Percentiles rank a stretch among this genome's conserved stretches.
Evolutionary conservation across 2,329 filamentous ascomycete genomes (phyloP).

Genomic region (Ophiostoma australiae): DNA sequence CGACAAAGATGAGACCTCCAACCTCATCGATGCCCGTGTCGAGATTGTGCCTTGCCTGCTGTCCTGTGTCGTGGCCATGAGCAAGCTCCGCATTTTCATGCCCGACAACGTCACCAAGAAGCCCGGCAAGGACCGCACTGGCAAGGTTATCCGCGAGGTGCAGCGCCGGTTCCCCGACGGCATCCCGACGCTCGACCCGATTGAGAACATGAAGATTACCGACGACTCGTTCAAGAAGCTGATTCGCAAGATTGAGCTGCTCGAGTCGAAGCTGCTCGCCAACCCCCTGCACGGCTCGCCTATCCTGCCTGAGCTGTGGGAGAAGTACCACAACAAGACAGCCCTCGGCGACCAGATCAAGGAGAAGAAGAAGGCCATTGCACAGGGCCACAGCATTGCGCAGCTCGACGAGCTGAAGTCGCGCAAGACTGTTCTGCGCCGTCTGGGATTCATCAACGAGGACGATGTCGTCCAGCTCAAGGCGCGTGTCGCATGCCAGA

Average conservation of each 20-base stretch:
- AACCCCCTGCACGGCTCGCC: constrained; percentile 92
- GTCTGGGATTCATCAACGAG: constrained; percentile 93
- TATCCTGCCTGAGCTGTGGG: constrained; percentile 75
- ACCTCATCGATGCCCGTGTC: constrained; percentile 46
- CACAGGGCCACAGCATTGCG: constrained; percentile 77
- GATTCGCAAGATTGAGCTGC: constrained; percentile 90
- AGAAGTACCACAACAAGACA: constrained; percentile 79
- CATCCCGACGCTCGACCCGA: constrained; percentile 79
- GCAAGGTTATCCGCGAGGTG: constrained; percentile 71
- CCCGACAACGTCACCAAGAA: constrained; percentile 67
- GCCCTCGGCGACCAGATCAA: constrained; percentile 74
- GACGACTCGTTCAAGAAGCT: constrained; percentile 93
- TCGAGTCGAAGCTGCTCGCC: constrained; percentile 81
- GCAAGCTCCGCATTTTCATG: constrained; percentile 76
- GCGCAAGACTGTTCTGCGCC: constrained; percentile 88
- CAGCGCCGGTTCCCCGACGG: constrained; percentile 88
- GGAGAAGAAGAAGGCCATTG: constrained; percentile 79
- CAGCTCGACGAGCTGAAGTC: constrained; percentile 96
- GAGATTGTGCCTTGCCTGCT: constrained; percentile 83
- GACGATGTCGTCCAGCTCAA: constrained; percentile 94
- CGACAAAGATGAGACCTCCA: constrained; percentile 9
- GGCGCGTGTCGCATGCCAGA: constrained; percentile 94
- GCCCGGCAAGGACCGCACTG: constrained; percentile 62
- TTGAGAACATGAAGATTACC: constrained; percentile 92
- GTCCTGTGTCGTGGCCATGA: constrained; percentile 77